Percentiles rank a stretch among this genome's conserved stretches.
Evolutionary conservation across 2,329 filamentous ascomycete species (phyloP).

Genomic region (Endothia cerciana): DNA sequence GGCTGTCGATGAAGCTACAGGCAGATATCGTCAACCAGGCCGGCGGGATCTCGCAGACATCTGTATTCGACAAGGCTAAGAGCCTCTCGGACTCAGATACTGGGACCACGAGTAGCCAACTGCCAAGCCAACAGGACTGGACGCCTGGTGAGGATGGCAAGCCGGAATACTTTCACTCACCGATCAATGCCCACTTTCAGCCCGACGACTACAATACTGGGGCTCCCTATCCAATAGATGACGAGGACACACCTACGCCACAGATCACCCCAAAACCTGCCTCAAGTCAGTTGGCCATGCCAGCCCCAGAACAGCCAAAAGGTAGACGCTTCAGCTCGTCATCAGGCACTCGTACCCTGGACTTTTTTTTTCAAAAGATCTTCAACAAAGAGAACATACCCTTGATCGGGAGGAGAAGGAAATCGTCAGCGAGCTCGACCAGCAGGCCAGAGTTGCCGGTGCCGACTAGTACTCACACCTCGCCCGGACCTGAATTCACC

Average conservation of each 20-base stretch:
- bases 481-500: conserved; percentile 11
- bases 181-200: conserved; percentile 34
- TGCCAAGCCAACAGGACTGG: conserved; percentile 34
- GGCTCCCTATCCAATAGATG: conserved; percentile 38
- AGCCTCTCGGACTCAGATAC: conserved; percentile 53
- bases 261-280: conserved; percentile 26
- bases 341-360: conserved; percentile 13
- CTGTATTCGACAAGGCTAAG: conserved; percentile 56
- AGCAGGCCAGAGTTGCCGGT: conserved; percentile 11
- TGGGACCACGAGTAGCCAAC: conserved; percentile 44
- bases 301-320: conserved; percentile 32
- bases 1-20: conserved; percentile 46
- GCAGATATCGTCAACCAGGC: conserved; percentile 43
- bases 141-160: conserved; percentile 35
- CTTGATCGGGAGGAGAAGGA: conserved; percentile 16
- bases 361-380: conserved; percentile 8
- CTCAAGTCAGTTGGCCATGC: neutral
- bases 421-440: conserved; percentile 19
- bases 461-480: conserved; percentile 21
- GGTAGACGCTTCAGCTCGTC: conserved; percentile 6
- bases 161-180: conserved; percentile 37
- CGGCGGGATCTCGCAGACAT: conserved; percentile 41
- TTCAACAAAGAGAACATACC: conserved; percentile 33
- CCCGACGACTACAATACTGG: conserved; percentile 41
- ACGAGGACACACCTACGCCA: conserved; percentile 38